Evolutionary conservation across 208 protist species (phyloP).

Genomic region (Acanthamoeba rhysodes): DNA sequence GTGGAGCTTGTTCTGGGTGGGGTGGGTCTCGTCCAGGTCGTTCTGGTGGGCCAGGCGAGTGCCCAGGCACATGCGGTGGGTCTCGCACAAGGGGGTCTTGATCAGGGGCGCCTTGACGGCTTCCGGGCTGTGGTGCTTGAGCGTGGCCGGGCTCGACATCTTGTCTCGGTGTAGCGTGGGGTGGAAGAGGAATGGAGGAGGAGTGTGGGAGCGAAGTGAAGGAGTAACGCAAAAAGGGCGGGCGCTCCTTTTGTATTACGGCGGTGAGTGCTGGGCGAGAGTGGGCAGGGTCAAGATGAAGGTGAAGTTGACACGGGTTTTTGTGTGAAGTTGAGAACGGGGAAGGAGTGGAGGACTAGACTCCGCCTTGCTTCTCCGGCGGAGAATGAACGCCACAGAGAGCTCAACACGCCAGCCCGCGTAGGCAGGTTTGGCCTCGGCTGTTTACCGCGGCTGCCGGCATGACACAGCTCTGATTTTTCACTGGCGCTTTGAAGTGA

Average conservation of each 20-base stretch:
- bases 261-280: no score
- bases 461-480: neutral
- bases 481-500: neutral
- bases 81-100: neutral
- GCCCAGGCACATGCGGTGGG: neutral
- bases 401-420: neutral
- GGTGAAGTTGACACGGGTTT: neutral
- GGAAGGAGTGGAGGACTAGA: neutral
- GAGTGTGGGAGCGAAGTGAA: no score
- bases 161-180: no score
- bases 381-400: neutral
- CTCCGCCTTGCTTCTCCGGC: neutral
- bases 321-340: neutral
- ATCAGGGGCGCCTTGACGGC: neutral
- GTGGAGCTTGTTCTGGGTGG: constrained; percentile 29
- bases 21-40: constrained; percentile 56
- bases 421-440: neutral
- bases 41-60: constrained; percentile 51
- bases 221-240: no score
- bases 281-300: no score
- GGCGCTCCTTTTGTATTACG: no score
- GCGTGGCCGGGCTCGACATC: neutral
- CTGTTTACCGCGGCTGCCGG: neutral
- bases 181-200: no score
- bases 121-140: neutral